Conservation (phyloP, 257 asterid genomes). For the Echites panduratus region DNA sequence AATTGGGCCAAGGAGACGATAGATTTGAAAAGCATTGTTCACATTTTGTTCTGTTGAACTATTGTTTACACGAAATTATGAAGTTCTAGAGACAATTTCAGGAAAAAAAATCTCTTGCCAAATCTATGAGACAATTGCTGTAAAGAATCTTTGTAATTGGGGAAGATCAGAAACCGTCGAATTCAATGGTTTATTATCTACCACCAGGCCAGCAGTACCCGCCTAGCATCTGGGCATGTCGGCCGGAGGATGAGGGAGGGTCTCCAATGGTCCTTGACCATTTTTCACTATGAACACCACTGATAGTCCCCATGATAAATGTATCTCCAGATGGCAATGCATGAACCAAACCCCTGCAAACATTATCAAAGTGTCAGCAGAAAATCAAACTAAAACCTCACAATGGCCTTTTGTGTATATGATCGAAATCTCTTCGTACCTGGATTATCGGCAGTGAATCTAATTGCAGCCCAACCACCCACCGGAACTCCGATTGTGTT, state of each 20-base stretch:
- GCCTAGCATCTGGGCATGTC: slow-evolving; percentile 54
- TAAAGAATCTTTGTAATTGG: slow-evolving; percentile 19
- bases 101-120: slow-evolving; percentile 15
- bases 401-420: background rate
- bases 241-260: slow-evolving; percentile 60
- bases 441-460: slow-evolving; percentile 67
- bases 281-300: slow-evolving; percentile 49
- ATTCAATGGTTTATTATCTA: background rate
- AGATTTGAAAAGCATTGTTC: too few species aligned
- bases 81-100: background rate
- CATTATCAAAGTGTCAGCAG: background rate
- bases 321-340: slow-evolving; percentile 63
- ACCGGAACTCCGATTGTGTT: slow-evolving; percentile 69
- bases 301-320: slow-evolving; percentile 54
- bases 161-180: background rate
- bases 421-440: slow-evolving; percentile 21
- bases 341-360: slow-evolving; percentile 57
- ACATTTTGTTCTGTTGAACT: too few species aligned
- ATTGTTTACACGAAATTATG: slow-evolving; percentile 7
- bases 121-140: slow-evolving; percentile 28
- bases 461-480: slow-evolving; percentile 71
- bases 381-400: background rate
- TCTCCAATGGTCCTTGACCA: slow-evolving; percentile 53
- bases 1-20: too few species aligned
- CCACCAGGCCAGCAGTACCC: background rate